These are phyloP conservation scores for Syzygium grande DNA, from an alignment of 345 rosid species.

Conservation along the genomic window DNA sequence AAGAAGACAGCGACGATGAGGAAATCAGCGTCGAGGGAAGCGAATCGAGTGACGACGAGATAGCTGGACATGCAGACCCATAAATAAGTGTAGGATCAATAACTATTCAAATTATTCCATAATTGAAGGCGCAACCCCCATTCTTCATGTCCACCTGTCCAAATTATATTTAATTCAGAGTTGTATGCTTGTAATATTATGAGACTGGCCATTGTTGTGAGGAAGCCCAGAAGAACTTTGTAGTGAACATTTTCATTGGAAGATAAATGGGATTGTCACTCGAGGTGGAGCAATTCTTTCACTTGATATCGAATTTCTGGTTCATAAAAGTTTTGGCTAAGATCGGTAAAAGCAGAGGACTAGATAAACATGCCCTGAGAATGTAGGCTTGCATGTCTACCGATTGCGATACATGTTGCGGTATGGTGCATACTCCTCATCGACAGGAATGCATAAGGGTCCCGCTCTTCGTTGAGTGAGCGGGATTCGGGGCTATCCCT, in stretches of 20 bases:
- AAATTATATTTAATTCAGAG: background rate
- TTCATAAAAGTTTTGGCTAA: background rate
- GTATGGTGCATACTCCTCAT: too few species aligned
- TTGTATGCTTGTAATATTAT: background rate
- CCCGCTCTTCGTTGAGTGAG: too few species aligned
- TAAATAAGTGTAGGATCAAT: conserved; percentile 1
- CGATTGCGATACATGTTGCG: background rate
- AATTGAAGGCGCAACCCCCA: background rate
- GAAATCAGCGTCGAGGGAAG: conserved; percentile 40
- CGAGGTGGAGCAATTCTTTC: background rate
- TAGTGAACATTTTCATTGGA: background rate
- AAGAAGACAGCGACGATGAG: conserved; percentile 24
- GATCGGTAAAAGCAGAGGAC: background rate
- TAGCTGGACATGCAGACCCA: conserved; percentile 55
- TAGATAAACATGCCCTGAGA: background rate
- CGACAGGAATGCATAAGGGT: too few species aligned
- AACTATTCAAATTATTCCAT: background rate
- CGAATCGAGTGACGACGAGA: conserved; percentile 46
- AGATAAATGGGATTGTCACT: background rate
- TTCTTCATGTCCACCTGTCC: background rate
- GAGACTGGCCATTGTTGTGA: background rate
- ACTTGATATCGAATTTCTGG: background rate
- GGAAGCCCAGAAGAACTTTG: background rate
- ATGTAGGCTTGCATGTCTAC: background rate
- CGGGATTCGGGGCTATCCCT: too few species aligned